Conservation (phyloP, 495 filamentous ascomycete genomes). For the Amphirosellinia nigrospora region DNA sequence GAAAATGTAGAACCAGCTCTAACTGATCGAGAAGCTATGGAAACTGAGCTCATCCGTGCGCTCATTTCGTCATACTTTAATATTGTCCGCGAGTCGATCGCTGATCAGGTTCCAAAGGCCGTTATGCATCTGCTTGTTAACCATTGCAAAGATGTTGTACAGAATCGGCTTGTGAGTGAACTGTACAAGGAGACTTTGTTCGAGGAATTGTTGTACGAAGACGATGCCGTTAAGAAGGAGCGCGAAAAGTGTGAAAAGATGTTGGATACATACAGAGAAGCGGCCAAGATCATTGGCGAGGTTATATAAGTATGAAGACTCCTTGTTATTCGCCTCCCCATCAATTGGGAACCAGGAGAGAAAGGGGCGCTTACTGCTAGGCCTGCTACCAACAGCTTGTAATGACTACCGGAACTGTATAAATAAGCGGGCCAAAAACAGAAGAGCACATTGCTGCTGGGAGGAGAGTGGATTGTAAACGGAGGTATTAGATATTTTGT, state of each 20-base stretch:
- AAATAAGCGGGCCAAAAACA: slow-evolving; percentile 11
- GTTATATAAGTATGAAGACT: slow-evolving; percentile 66
- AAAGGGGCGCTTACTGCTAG: slow-evolving; percentile 5
- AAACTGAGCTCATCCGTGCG: slow-evolving; percentile 95
- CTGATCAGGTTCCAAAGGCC: slow-evolving; percentile 97
- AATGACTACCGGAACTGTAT: slow-evolving; percentile 22
- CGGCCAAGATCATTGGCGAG: slow-evolving; percentile 96
- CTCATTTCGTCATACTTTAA: slow-evolving; percentile 98
- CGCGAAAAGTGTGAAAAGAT: slow-evolving; percentile 97
- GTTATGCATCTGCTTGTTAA: slow-evolving; percentile 99
- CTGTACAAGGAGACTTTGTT: slow-evolving; percentile 95
- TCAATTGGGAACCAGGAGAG: not conserved
- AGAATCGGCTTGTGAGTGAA: slow-evolving; percentile 94
- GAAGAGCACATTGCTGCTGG: not conserved
- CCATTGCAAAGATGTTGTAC: slow-evolving; percentile 95
- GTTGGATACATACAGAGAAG: slow-evolving; percentile 92
- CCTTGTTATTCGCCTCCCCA: not conserved
- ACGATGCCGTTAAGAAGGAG: slow-evolving; percentile 95
- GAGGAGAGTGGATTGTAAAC: slow-evolving; percentile 15
- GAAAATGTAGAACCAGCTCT: slow-evolving; percentile 75
- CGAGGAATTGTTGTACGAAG: slow-evolving; percentile 92
- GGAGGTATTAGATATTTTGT: slow-evolving; percentile 32
- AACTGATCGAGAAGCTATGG: slow-evolving; percentile 93
- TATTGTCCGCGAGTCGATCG: slow-evolving; percentile 95
- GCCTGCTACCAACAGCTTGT: slow-evolving; percentile 5